These are phyloP conservation scores for Aspergillus piperis DNA, from an alignment of 2,329 filamentous ascomycete genomes.

Conservation along the genomic window DNA sequence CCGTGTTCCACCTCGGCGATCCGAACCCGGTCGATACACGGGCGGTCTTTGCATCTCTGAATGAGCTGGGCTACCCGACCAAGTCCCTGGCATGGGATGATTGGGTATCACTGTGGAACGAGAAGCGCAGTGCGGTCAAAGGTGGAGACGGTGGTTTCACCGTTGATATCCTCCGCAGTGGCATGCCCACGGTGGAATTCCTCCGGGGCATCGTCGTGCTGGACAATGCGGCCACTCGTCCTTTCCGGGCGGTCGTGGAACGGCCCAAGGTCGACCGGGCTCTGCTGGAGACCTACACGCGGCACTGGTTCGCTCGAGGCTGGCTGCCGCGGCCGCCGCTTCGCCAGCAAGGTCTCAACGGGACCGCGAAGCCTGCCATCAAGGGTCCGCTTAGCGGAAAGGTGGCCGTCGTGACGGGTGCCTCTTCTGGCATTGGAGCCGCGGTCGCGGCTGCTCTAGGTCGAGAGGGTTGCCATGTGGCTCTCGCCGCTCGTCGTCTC, in stretches of 20 bases:
- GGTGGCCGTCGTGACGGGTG: constrained; percentile 76
- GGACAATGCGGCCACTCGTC: constrained; percentile 67
- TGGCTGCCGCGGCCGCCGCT: constrained; percentile 69
- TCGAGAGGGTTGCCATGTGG: constrained; percentile 70
- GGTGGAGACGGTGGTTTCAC: constrained; percentile 73
- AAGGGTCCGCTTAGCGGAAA: constrained; percentile 65
- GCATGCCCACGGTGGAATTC: constrained; percentile 76
- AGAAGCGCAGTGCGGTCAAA: constrained; percentile 65
- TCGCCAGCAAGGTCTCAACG: constrained; percentile 50
- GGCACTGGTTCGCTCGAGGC: constrained; percentile 77
- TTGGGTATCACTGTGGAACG: constrained; percentile 73
- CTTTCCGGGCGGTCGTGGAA: constrained; percentile 59
- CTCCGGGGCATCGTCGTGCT: constrained; percentile 71
- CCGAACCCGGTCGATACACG: constrained; percentile 68
- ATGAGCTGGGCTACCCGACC: constrained; percentile 70
- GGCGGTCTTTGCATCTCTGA: constrained; percentile 65
- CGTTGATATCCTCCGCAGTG: constrained; percentile 74
- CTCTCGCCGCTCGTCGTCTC: constrained; percentile 69
- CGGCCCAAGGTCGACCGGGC: constrained; percentile 69
- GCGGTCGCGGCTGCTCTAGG: constrained; percentile 71
- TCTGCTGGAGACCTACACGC: constrained; percentile 75
- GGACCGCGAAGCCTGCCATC: constrained; percentile 46
- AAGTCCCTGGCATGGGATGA: constrained; percentile 67
- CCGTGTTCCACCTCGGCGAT: constrained; percentile 73
- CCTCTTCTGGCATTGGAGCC: constrained; percentile 76